A percentile compares a stretch with the other conserved stretches of the same genome.
Evolutionary conservation across 768 basidiomycete species (phyloP).

Genomic region (Suillus discolor): DNA sequence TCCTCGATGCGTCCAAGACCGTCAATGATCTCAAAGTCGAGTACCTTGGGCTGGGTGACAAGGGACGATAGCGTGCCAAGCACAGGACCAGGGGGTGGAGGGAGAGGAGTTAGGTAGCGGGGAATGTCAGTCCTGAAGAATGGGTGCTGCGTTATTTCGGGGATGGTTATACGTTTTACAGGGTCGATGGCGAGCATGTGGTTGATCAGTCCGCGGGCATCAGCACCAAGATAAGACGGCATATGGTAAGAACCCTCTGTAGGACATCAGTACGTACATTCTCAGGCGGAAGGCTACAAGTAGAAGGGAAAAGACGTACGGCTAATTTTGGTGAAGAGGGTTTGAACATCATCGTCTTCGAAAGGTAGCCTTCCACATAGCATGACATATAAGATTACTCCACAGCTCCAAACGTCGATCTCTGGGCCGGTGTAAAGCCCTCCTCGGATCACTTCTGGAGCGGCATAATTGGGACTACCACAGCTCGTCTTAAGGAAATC

Average conservation of each 20-base stretch:
- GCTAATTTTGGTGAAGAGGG: slow-evolving; percentile 92
- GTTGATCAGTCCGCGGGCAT: slow-evolving; percentile 78
- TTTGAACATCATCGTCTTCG: slow-evolving; percentile 95
- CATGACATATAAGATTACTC: slow-evolving; percentile 99
- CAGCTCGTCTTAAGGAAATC: slow-evolving; percentile 97
- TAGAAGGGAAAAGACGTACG: slow-evolving; percentile 47
- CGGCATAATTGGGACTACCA: slow-evolving; percentile 98
- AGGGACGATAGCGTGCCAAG: slow-evolving; percentile 73
- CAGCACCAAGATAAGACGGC: slow-evolving; percentile 76
- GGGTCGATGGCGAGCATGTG: slow-evolving; percentile 95
- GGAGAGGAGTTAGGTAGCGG: slow-evolving; percentile 83
- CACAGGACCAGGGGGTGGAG: slow-evolving; percentile 75
- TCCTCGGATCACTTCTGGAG: slow-evolving; percentile 96
- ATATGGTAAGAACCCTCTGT: slow-evolving; percentile 86
- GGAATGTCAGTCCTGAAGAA: slow-evolving; percentile 89
- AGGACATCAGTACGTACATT: slow-evolving; percentile 1
- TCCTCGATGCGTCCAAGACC: slow-evolving; percentile 93
- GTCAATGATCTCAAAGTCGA: slow-evolving; percentile 87
- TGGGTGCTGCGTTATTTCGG: slow-evolving; percentile 87
- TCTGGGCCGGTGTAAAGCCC: slow-evolving; percentile 96
- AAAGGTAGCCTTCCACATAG: slow-evolving; percentile 94
- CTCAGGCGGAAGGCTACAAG: neutral
- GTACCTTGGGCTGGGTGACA: slow-evolving; percentile 63
- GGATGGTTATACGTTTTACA: slow-evolving; percentile 90
- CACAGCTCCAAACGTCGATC: slow-evolving; percentile 98